A percentile compares a stretch with the other conserved stretches of the same genome.
Conservation (phyloP, 2,329 filamentous ascomycete genomes). For the Chalaropsis thielavioides region DNA sequence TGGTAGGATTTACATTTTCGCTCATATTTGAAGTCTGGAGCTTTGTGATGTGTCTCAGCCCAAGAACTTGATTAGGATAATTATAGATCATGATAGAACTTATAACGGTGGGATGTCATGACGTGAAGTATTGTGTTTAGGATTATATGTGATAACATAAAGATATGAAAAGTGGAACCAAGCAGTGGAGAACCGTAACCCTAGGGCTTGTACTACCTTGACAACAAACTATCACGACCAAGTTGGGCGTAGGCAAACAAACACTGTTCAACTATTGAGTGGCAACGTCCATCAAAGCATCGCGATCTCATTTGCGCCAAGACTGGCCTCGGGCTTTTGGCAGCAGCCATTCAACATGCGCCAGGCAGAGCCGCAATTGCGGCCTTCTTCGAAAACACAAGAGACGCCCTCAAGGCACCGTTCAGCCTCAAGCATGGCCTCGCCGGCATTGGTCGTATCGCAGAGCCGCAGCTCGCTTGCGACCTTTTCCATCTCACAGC, state of each 20-base stretch:
- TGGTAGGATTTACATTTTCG: background rate
- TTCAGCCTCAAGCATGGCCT: constrained; percentile 40
- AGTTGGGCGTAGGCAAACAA: background rate
- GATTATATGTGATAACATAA: constrained; percentile 6
- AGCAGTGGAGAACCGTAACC: background rate
- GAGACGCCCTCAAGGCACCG: constrained; percentile 47
- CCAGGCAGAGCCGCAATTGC: constrained; percentile 43
- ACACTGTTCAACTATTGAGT: constrained; percentile 6
- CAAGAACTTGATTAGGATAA: background rate
- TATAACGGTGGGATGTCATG: background rate
- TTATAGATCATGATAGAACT: constrained; percentile 2
- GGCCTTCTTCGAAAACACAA: constrained; percentile 48
- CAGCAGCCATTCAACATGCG: constrained; percentile 49
- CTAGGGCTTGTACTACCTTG: background rate
- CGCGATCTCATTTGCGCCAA: background rate
- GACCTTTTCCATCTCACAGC: constrained; percentile 67
- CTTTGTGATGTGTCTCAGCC: background rate
- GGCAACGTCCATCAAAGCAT: constrained; percentile 21
- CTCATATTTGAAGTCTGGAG: constrained; percentile 4
- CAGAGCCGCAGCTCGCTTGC: constrained; percentile 49
- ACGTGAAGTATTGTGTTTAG: background rate
- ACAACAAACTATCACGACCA: background rate
- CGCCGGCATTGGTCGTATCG: constrained; percentile 37
- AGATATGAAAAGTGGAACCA: background rate
- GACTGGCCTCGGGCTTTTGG: constrained; percentile 38